A percentile compares a stretch with the other conserved stretches of the same genome.
Conservation (phyloP, 805 yeast genomes). For the Wickerhamiella slavikovae region DNA sequence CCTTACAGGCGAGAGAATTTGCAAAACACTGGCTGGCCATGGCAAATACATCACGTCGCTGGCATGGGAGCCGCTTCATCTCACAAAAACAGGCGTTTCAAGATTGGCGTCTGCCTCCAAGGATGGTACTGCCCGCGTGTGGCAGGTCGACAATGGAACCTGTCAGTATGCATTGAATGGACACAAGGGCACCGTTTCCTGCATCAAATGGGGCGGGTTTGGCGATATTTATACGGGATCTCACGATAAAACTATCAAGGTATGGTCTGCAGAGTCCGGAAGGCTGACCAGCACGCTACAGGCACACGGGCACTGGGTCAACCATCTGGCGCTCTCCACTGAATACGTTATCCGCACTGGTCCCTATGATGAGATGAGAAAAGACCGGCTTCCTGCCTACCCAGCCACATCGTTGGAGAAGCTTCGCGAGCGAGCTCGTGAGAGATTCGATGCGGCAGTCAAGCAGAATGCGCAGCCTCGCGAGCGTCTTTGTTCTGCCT, state of each 20-base stretch:
- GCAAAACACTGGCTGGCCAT: constrained; percentile 63
- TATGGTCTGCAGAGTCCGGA: constrained; percentile 74
- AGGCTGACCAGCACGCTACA: constrained; percentile 56
- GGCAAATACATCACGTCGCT: constrained; percentile 74
- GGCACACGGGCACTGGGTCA: constrained; percentile 96
- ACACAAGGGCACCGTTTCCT: constrained; percentile 72
- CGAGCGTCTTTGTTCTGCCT: constrained; percentile 82
- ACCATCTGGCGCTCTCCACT: constrained; percentile 78
- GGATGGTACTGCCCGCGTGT: constrained; percentile 71
- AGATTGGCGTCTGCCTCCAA: constrained; percentile 74
- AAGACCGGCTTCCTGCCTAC: too few relatives aligned
- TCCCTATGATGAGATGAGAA: constrained; percentile 58
- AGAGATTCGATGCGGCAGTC: constrained; percentile 42
- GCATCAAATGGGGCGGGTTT: constrained; percentile 94
- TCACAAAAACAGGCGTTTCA: constrained; percentile 28
- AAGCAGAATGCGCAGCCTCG: constrained; percentile 30
- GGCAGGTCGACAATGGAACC: constrained; percentile 63
- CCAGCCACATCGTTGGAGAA: constrained; percentile 20
- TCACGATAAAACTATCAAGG: constrained; percentile 83
- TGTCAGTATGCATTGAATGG: constrained; percentile 61
- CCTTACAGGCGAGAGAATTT: constrained; percentile 48
- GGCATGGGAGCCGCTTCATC: constrained; percentile 87
- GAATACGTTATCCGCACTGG: constrained; percentile 78
- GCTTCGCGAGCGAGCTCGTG: constrained; percentile 46
- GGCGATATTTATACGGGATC: constrained; percentile 73